Evolutionary conservation across 202 grass and related monocot species (phyloP).

Genomic region (Eragrostis tef): DNA sequence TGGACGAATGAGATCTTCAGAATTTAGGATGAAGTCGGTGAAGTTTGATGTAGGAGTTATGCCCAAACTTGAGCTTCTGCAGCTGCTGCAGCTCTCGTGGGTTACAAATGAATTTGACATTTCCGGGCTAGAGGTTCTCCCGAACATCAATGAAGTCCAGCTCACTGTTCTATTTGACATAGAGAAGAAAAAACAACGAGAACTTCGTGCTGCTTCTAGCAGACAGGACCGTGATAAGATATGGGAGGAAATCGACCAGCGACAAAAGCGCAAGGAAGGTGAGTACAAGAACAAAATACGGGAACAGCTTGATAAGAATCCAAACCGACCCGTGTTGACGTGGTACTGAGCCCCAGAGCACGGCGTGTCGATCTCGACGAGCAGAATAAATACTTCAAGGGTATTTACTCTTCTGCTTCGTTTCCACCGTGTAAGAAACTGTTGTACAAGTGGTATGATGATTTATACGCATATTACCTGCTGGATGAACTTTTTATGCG

Average conservation of each 20-base stretch:
- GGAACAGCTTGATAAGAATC: not conserved
- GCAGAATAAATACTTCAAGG: no score
- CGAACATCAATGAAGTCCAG: not conserved
- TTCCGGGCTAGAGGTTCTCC: constrained; percentile 1
- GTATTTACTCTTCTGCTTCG: no score
- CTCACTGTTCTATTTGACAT: not conserved
- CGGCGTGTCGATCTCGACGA: no score
- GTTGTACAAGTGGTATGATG: no score
- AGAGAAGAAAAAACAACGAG: rapidly evolving
- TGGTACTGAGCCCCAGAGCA: not conserved
- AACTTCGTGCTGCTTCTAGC: no score
- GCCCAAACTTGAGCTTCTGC: constrained; percentile 1
- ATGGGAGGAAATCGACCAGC: not conserved
- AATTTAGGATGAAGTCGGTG: not conserved
- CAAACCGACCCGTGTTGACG: not conserved
- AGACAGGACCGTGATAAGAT: rapidly evolving
- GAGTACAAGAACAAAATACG: not conserved
- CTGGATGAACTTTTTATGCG: no score
- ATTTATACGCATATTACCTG: no score
- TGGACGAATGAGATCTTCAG: no score
- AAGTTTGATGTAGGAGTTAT: not conserved
- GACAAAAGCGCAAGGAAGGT: not conserved
- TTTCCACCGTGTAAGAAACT: no score
- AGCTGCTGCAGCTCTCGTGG: not conserved
- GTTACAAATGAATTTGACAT: not conserved